Base-by-base conservation (phyloP, 2,329 filamentous ascomycete genomes). In the Scleromitrula shiraiana region DNA sequence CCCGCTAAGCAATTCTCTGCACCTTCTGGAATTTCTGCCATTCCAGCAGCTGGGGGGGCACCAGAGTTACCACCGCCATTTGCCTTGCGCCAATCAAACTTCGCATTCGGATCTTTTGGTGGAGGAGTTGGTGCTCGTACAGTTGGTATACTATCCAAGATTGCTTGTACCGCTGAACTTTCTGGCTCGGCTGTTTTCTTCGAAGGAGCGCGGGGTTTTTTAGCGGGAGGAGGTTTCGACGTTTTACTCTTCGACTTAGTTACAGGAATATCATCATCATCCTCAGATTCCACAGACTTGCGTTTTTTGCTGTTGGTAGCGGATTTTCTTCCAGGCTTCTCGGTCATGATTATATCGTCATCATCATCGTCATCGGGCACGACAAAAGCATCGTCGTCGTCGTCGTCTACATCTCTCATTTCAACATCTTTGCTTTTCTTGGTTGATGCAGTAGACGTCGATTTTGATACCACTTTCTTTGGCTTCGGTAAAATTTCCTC, bases 1-100 rank as follows among this genome's bases (percentile, higher is more conserved):
- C 94, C 93, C 46, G 83, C 82, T 48, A 98, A 76, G 63, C 93
- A 98, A 58, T 96, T 94, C 9, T 93, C 87, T 44, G 82, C 82
- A 7, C 93, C 93, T 17, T 79, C 76, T 0, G 93, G 93, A 41
- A 96, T 70, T 14, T 95, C 88, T 24, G 73, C 79, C 8, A 75
- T 70, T 9, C 80, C 81, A 19, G 77, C 72, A 41, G 77, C 76
- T 7, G 79, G 77, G 15, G 87, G 78, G 17, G 80, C 78, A 2
- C 79, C 77, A 14, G 79, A 70, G 63, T 78, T 83, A 50, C 73
- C 79, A 14, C 76, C 78, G 47, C 78, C 73, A 50, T 65, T 69
- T 22, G 71, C 72, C 60, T 82, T 83, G 56, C 78, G 78, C 74
- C 80, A 97, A 63, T 94, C 82, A 59, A 91, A 96, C 60, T 95